Evolutionary conservation across 805 yeast species (phyloP).

Genomic region (Candida krabiensis): DNA sequence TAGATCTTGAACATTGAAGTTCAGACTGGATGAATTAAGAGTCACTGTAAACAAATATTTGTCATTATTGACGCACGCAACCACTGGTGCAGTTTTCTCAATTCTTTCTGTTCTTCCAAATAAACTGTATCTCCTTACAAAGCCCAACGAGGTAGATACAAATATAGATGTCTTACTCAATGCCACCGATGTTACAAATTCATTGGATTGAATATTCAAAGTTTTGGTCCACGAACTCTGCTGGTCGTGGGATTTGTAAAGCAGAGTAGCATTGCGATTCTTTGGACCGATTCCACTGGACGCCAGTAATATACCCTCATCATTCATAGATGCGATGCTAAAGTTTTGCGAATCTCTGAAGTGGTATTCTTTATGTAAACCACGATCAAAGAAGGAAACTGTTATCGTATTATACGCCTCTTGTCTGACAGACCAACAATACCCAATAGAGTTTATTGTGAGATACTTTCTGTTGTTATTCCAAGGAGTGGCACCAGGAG

Average conservation of each 20-base stretch:
- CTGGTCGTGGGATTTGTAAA: constrained; percentile 69
- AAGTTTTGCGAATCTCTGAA: constrained; percentile 72
- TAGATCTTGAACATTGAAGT: constrained; percentile 37
- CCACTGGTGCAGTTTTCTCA: constrained; percentile 70
- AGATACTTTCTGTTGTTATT: constrained; percentile 65
- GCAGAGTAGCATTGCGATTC: constrained; percentile 33
- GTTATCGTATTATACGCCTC: constrained; percentile 70
- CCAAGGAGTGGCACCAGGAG: constrained; percentile 92
- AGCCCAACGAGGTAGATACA: constrained; percentile 77
- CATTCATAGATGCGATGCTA: constrained; percentile 74
- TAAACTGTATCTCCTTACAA: constrained; percentile 65
- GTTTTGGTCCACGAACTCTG: constrained; percentile 70
- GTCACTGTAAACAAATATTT: constrained; percentile 56
- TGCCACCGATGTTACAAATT: constrained; percentile 67
- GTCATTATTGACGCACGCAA: constrained; percentile 65
- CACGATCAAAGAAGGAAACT: constrained; percentile 80
- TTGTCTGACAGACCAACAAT: constrained; percentile 72
- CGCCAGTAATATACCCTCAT: constrained; percentile 65
- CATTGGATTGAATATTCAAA: constrained; percentile 41
- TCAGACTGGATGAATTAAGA: constrained; percentile 31
- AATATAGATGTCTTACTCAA: constrained; percentile 60
- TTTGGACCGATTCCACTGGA: constrained; percentile 31
- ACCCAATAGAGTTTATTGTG: constrained; percentile 78
- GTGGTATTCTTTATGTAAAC: constrained; percentile 75
- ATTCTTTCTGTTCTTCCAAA: constrained; percentile 73